Conservation (phyloP, 2,329 filamentous ascomycete genomes). For the Pseudogymnoascus sp. region DNA sequence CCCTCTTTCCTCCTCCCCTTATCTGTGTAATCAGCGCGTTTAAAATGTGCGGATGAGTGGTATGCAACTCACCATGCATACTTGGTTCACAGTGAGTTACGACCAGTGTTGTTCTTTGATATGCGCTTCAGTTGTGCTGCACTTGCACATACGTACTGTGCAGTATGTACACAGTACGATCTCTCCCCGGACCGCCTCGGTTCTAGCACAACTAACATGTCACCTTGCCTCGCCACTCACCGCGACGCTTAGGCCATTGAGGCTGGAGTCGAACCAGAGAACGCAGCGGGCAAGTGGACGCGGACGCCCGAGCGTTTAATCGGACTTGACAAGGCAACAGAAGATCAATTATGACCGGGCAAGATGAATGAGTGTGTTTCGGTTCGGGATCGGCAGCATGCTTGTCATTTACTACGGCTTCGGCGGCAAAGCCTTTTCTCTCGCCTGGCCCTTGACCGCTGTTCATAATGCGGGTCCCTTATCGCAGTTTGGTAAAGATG, state of each 20-base stretch:
- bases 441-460: neutral
- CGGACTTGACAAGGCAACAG: neutral
- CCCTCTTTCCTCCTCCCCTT: neutral
- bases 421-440: neutral
- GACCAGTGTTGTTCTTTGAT: neutral
- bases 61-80: neutral
- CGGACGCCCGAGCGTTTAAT: neutral
- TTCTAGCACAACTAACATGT: neutral
- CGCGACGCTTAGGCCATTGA: neutral
- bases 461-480: neutral
- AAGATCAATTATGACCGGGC: neutral
- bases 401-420: neutral
- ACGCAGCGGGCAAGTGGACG: neutral
- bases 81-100: neutral
- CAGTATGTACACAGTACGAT: neutral
- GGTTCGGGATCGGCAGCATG: neutral
- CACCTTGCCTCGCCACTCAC: neutral
- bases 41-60: neutral
- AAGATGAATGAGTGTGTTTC: neutral
- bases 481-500: neutral
- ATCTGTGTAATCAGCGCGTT: constrained; percentile 7
- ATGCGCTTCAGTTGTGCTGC: neutral
- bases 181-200: neutral
- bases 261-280: neutral
- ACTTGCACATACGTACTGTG: neutral